Conservation (phyloP, 257 asterid species). For the Thymus quinquecostatus region DNA sequence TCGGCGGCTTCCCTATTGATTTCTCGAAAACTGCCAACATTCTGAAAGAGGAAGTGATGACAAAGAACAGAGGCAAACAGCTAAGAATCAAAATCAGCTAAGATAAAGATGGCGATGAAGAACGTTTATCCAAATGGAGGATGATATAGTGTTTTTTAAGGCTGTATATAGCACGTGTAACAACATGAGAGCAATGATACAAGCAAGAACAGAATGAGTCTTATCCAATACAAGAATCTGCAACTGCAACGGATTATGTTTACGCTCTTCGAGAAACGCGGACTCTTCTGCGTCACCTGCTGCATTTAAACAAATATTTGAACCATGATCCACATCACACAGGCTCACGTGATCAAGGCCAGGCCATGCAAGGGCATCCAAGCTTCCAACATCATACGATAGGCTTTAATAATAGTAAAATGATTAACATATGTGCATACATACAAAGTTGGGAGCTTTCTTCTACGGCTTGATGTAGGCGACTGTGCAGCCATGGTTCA, state of each 20-base stretch:
- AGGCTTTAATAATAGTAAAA: neutral
- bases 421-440: neutral
- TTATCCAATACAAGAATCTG: slow-evolving; percentile 30
- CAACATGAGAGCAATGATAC: slow-evolving; percentile 19
- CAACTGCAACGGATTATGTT: slow-evolving; percentile 26
- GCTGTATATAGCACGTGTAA: slow-evolving; percentile 35
- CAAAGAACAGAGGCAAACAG: neutral
- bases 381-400: slow-evolving; percentile 16
- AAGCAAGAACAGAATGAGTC: slow-evolving; percentile 14
- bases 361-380: neutral
- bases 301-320: slow-evolving; percentile 28
- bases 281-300: slow-evolving; percentile 28
- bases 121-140: slow-evolving; percentile 31
- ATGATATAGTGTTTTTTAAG: neutral
- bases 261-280: slow-evolving; percentile 41
- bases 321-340: slow-evolving; percentile 19
- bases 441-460: slow-evolving; percentile 4
- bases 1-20: slow-evolving; percentile 49
- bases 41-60: neutral
- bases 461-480: slow-evolving; percentile 54
- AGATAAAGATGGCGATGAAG: slow-evolving; percentile 17
- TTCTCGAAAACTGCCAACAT: slow-evolving; percentile 68
- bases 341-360: slow-evolving; percentile 7
- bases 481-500: slow-evolving; percentile 84
- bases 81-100: neutral